These are phyloP conservation scores for Tremella fuciformis DNA, from an alignment of 768 basidiomycete genomes.

Conservation along the genomic window DNA sequence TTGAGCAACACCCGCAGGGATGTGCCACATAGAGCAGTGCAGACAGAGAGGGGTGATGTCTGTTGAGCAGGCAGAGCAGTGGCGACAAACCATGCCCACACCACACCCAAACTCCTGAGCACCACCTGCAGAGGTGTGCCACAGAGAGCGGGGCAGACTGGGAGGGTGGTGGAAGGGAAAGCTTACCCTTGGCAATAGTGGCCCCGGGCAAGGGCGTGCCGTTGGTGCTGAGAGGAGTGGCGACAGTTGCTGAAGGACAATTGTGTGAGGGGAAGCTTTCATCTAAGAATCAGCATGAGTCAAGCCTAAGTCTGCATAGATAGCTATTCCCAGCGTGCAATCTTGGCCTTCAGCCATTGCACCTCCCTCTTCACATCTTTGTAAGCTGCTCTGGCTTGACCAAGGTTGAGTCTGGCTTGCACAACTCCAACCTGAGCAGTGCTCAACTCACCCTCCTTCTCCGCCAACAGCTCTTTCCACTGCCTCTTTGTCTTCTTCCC, in stretches of 20 bases:
- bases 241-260: background rate
- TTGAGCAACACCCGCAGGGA: no score
- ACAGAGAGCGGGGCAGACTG: no score
- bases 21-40: no score
- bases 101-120: no score
- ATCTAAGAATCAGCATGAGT: slow-evolving; percentile 5
- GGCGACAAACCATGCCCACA: no score
- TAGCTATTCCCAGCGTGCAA: background rate
- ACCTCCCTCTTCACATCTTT: background rate
- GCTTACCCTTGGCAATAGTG: background rate
- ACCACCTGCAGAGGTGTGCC: no score
- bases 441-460: slow-evolving; percentile 1
- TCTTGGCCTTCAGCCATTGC: background rate
- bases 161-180: no score
- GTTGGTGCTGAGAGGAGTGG: background rate
- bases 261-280: no score
- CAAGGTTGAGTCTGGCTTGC: slow-evolving; percentile 1
- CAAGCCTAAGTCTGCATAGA: background rate
- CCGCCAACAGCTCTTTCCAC: background rate
- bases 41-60: no score
- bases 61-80: no score
- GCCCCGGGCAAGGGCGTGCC: background rate
- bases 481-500: background rate
- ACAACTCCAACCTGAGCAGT: background rate
- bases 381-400: no score